These are phyloP conservation scores for Suillus paluster DNA, from an alignment of 768 basidiomycete genomes.

Conservation along the genomic window DNA sequence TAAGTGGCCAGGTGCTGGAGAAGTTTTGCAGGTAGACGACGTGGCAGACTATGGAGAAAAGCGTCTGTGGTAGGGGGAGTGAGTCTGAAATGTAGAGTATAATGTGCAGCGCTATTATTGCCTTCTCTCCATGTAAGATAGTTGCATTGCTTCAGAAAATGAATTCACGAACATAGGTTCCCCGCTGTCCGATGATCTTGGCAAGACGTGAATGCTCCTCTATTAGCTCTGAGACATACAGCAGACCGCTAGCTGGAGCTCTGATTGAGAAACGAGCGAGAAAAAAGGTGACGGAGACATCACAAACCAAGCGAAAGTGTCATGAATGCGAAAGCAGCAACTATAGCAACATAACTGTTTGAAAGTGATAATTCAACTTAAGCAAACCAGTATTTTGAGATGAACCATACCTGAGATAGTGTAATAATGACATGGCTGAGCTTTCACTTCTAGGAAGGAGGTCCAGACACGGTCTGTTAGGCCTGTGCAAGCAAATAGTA, in stretches of 20 bases:
- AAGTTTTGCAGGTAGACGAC: conserved; percentile 93
- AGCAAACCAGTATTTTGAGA: conserved; percentile 13
- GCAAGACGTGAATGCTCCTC: conserved; percentile 89
- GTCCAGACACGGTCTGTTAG: background rate
- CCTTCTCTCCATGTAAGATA: conserved; percentile 46
- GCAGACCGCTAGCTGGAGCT: conserved; percentile 80
- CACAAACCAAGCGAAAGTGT: conserved; percentile 84
- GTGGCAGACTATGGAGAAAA: conserved; percentile 86
- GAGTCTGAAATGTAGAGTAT: conserved; percentile 80
- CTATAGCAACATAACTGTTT: conserved; percentile 71
- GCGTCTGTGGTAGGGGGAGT: conserved; percentile 73
- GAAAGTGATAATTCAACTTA: background rate
- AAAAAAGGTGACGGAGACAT: conserved; percentile 4
- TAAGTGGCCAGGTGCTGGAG: conserved; percentile 87
- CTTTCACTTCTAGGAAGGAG: background rate
- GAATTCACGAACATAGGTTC: conserved; percentile 78
- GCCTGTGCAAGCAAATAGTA: background rate
- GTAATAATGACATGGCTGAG: conserved; percentile 31
- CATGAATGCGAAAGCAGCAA: conserved; percentile 86
- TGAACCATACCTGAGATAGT: conserved; percentile 59
- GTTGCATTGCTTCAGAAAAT: background rate
- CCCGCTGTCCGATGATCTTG: conserved; percentile 80
- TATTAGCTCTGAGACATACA: conserved; percentile 94
- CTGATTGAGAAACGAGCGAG: conserved; percentile 14
- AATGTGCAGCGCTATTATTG: conserved; percentile 76